Percentiles rank a stretch among this genome's conserved stretches.
phyloP scores from a whole-genome alignment of 352 stramenopile genomes.

The Saprolegnia diclina region DNA sequence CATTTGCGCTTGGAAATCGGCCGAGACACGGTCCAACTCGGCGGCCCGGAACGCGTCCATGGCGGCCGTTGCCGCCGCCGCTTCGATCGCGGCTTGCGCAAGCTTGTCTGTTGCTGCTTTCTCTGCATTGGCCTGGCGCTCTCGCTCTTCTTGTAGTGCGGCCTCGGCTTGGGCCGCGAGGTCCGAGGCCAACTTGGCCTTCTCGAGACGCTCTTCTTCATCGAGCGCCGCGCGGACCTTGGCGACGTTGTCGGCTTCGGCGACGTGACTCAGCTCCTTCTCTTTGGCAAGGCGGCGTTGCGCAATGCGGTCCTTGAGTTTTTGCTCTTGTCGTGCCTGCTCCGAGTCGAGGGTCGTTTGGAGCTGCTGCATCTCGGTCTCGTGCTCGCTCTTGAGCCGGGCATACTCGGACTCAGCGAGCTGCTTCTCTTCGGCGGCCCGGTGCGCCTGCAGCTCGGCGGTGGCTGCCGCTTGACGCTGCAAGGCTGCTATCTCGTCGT shows the following conservation, averaged over 20 bases:
- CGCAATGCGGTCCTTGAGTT: constrained; percentile 37
- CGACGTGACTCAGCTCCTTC: not conserved
- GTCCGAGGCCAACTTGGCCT: constrained; percentile 32
- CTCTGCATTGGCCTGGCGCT: constrained; percentile 47
- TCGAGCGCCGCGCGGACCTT: constrained; percentile 16
- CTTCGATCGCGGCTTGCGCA: constrained; percentile 36
- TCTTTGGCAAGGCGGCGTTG: constrained; percentile 26
- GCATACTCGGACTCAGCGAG: constrained; percentile 47
- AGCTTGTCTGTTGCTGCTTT: constrained; percentile 38
- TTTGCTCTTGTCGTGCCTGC: constrained; percentile 55
- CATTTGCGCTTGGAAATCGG: constrained; percentile 60
- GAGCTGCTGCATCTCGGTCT: constrained; percentile 44
- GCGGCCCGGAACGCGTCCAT: constrained; percentile 41
- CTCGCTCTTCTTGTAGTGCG: constrained; percentile 48
- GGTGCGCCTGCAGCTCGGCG: constrained; percentile 16
- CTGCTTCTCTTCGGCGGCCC: constrained; percentile 33
- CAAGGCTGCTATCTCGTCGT: constrained; percentile 24
- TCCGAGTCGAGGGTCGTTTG: constrained; percentile 45
- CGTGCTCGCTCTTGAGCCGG: constrained; percentile 52
- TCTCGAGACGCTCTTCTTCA: constrained; percentile 25
- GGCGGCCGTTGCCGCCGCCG: constrained; percentile 38
- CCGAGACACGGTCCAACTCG: constrained; percentile 56
- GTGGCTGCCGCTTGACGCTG: constrained; percentile 17
- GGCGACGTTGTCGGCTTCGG: constrained; percentile 8
- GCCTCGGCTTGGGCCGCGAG: constrained; percentile 33